Conservation (phyloP, 768 basidiomycete species). For the Xerocomellus amylosporus region DNA sequence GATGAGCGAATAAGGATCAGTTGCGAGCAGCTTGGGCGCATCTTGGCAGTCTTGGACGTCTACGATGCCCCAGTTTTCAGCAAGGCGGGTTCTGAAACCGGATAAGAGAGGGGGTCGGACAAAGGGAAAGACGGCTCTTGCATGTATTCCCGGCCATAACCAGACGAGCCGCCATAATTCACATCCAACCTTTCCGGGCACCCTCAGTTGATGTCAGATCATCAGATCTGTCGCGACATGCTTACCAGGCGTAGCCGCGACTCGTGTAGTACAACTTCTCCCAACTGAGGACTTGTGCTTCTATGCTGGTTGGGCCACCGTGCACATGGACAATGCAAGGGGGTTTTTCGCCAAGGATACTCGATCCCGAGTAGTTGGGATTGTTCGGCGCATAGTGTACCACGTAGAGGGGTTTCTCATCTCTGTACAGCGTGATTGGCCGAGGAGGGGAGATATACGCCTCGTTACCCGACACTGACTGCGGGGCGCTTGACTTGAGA, state of each 20-base stretch:
- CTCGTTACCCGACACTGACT: conserved; percentile 10
- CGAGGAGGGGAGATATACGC: conserved; percentile 46
- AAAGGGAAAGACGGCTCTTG: conserved; percentile 13
- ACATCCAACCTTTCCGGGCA: conserved; percentile 55
- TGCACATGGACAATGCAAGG: conserved; percentile 66
- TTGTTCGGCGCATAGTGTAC: conserved; percentile 69
- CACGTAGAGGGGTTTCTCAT: conserved; percentile 48
- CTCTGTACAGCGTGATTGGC: conserved; percentile 42
- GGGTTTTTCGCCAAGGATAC: conserved; percentile 51
- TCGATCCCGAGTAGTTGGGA: conserved; percentile 52
- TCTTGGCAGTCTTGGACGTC: conserved; percentile 64
- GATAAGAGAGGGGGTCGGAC: background rate
- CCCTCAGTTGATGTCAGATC: background rate
- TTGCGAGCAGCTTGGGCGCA: conserved; percentile 51
- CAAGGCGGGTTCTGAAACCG: conserved; percentile 46
- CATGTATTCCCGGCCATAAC: conserved; percentile 70
- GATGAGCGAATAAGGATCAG: conserved; percentile 47
- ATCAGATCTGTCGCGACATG: background rate
- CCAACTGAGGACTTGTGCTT: conserved; percentile 49
- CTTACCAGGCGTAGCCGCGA: conserved; percentile 71
- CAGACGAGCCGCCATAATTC: conserved; percentile 73
- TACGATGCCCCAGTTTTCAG: conserved; percentile 67
- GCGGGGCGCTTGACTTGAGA: conserved; percentile 27
- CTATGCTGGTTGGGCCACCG: conserved; percentile 64
- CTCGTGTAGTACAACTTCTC: conserved; percentile 64